Evolutionary conservation across 495 filamentous ascomycete species (phyloP).

Genomic region (Penicillium lagena): DNA sequence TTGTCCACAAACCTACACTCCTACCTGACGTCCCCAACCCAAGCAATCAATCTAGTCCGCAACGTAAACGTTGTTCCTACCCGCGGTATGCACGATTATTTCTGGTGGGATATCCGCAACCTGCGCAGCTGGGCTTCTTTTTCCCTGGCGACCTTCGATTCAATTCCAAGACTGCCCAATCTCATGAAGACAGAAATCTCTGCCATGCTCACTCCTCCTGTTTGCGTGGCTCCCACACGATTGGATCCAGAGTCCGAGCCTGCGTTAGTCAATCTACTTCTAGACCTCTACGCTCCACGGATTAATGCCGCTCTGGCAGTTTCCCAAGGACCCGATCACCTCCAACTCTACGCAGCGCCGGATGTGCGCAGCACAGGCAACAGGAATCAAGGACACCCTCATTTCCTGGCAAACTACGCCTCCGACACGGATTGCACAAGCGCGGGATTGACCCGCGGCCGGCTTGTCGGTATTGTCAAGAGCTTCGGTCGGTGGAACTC

Average conservation of each 20-base stretch:
- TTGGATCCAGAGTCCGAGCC: conserved; percentile 68
- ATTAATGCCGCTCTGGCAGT: conserved; percentile 71
- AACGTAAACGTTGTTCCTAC: conserved; percentile 65
- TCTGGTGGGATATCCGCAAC: conserved; percentile 93
- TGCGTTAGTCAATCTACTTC: conserved; percentile 62
- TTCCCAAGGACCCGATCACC: conserved; percentile 54
- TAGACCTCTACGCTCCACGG: conserved; percentile 65
- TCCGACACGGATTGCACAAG: conserved; percentile 67
- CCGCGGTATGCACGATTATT: conserved; percentile 69
- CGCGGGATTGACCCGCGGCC: conserved; percentile 64
- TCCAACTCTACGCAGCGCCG: conserved; percentile 51
- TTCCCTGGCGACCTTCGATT: conserved; percentile 61
- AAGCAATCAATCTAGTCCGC: conserved; percentile 73
- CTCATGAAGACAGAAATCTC: conserved; percentile 70
- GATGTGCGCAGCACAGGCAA: conserved; percentile 45
- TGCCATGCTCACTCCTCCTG: conserved; percentile 54
- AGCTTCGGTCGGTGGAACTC: conserved; percentile 91
- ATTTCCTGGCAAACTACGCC: conserved; percentile 65
- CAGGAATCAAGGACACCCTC: conserved; percentile 47
- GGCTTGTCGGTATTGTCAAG: conserved; percentile 82
- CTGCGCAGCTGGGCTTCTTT: conserved; percentile 76
- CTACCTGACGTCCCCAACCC: conserved; percentile 74
- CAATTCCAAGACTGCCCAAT: conserved; percentile 63
- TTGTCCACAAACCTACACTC: conserved; percentile 63
- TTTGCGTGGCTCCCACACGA: conserved; percentile 41